Conservation (phyloP, 345 rosid genomes). For the Turnera subulata region DNA sequence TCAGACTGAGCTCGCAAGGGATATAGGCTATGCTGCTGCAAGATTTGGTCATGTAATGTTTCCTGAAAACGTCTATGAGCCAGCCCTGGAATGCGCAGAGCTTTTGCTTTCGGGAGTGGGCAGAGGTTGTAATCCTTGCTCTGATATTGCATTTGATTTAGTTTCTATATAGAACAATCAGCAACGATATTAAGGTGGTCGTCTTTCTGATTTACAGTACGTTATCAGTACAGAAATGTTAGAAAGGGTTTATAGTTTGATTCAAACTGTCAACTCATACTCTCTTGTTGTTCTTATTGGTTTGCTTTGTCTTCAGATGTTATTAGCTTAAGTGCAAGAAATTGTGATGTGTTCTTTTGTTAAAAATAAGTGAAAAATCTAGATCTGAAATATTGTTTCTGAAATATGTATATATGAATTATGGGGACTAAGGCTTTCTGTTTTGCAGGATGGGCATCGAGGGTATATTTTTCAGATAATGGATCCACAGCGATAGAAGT, state of each 20-base stretch:
- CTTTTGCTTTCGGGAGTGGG: slow-evolving; percentile 91
- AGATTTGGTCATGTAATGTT: slow-evolving; percentile 98
- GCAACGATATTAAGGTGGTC: no score
- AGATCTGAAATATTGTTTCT: background rate
- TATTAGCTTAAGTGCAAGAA: no score
- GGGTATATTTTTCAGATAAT: slow-evolving; percentile 81
- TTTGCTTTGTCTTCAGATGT: background rate
- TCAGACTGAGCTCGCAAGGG: slow-evolving; percentile 98
- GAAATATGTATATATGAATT: background rate
- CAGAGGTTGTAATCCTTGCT: slow-evolving; percentile 44
- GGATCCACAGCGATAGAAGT: slow-evolving; percentile 96
- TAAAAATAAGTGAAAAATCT: no score
- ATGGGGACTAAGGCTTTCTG: slow-evolving; percentile 11
- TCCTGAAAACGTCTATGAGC: slow-evolving; percentile 96
- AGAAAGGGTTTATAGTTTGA: background rate
- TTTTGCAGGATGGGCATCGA: slow-evolving; percentile 89
- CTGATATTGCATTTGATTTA: background rate
- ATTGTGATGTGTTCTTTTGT: no score
- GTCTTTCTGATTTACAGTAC: no score
- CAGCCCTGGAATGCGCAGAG: slow-evolving; percentile 86
- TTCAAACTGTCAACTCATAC: background rate
- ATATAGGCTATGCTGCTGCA: slow-evolving; percentile 94
- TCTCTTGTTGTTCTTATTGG: background rate
- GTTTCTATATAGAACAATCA: background rate
- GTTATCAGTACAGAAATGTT: no score